Conservation (phyloP, 108 stramenopile species). For the Conticribra guillardii region DNA sequence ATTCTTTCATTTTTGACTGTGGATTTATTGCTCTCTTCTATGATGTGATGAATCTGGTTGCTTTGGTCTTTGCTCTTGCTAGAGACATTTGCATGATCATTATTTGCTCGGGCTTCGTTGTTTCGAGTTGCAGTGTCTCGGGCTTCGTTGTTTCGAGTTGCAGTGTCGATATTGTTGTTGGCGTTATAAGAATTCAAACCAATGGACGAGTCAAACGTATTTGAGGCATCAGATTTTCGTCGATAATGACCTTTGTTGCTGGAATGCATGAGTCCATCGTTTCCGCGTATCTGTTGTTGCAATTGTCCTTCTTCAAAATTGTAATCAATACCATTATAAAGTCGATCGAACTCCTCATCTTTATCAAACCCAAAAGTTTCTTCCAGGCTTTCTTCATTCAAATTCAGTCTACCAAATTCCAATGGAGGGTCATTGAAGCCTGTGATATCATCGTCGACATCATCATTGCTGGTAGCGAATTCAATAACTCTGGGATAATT, state of each 20-base stretch:
- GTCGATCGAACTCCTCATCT: constrained; percentile 1
- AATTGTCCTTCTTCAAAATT: not conserved
- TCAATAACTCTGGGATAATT: not conserved
- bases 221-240: not conserved
- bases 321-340: not conserved
- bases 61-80: no score
- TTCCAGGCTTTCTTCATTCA: not conserved
- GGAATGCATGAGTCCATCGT: not conserved
- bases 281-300: not conserved
- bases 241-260: not conserved
- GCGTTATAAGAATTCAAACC: not conserved
- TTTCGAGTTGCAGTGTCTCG: not conserved
- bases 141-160: not conserved
- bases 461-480: not conserved
- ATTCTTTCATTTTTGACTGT: not conserved
- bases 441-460: not conserved
- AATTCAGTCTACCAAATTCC: not conserved
- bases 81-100: no score
- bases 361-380: constrained; percentile 14
- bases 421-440: not conserved
- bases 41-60: no score
- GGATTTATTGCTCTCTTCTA: no score
- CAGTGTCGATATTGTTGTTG: not conserved
- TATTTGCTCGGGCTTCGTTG: no score
- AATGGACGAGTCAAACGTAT: not conserved